These are phyloP conservation scores for Musa beccarii DNA, from an alignment of 176 grass and related monocot species.

Conservation along the genomic window DNA sequence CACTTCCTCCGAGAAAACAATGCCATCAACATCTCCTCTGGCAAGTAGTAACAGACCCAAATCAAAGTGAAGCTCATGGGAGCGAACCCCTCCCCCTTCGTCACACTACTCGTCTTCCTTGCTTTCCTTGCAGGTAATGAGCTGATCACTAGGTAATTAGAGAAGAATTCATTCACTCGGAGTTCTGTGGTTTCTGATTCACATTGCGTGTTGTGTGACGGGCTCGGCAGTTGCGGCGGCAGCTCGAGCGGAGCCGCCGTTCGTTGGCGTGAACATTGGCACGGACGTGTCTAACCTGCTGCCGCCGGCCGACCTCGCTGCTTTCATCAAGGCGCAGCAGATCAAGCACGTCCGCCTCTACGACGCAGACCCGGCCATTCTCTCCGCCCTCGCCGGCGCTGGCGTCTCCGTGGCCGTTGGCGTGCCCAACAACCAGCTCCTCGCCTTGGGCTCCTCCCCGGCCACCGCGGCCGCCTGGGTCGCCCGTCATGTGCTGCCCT, in stretches of 20 bases:
- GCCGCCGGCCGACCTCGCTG: slow-evolving; percentile 53
- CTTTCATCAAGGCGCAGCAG: slow-evolving; percentile 54
- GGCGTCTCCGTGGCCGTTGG: slow-evolving; percentile 57
- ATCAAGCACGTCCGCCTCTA: slow-evolving; percentile 75
- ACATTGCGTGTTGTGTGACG: not conserved
- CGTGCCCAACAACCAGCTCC: slow-evolving; percentile 75
- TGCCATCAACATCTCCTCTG: not conserved
- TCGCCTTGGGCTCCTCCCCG: slow-evolving; percentile 65
- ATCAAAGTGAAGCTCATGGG: not conserved
- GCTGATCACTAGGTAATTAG: not conserved
- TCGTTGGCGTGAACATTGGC: slow-evolving; percentile 76
- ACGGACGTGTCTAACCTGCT: slow-evolving; percentile 74
- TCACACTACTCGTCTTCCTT: not conserved
- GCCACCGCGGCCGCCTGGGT: slow-evolving; percentile 59
- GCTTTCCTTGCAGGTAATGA: not conserved
- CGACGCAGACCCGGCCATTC: slow-evolving; percentile 62
- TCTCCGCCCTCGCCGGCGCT: slow-evolving; percentile 46
- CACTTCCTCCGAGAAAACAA: not conserved
- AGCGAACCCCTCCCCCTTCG: not conserved
- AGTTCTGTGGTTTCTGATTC: not conserved
- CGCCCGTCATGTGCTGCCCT: slow-evolving; percentile 43
- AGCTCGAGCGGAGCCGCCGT: slow-evolving; percentile 20
- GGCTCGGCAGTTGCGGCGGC: not conserved
- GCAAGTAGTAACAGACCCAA: too few relatives aligned
- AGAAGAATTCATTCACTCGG: not conserved